Base-by-base conservation (phyloP, 495 filamentous ascomycete species). In the Podospora sp. region DNA sequence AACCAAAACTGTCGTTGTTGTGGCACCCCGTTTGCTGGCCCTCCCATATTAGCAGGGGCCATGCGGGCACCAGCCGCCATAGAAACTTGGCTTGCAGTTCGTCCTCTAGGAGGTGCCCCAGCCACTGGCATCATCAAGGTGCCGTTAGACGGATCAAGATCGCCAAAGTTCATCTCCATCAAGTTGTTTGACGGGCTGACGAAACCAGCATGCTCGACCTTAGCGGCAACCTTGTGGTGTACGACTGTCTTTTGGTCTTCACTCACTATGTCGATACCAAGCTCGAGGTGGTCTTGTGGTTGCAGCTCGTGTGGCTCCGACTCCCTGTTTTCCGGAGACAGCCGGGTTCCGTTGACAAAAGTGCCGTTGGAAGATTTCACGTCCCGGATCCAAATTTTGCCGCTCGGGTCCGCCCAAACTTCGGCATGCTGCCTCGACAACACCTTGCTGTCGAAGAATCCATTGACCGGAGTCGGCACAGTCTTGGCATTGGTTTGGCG, bases 341-440 rank as follows among this genome's bases (percentile, higher is more conserved):
- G 75, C 25, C 95, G 87, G 20, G 88, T 84, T n/a, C 92, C 93
- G 66, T 97, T 99, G 62, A 99, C 94, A 77, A 99, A 99, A 0
- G 95, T 99, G 50, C 95, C 95, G 72, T 99, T 99, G 2, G 95
- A 98, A 4, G 95, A 98, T 76, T 97, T 98, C 69, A 99, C 90
- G 79, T 99, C 95, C 36, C 93, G 88, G 71, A 99, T 98, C 88
- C 89, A 98, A 62, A 99, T 88, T 73, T 95, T 96, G 16, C 95
- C 94, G 68, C 84, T 85, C 64, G 88, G 85, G 60, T 97, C 93
- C 24, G 94, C 94, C 92, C 92, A 99, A 20, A 98, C 87, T 69
- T 99, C 95, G 18, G 95, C 95, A 79, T 99, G 95, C 77, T 97
- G 94, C 66, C 95, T 84, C 36, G 94, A 97, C 16, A 99, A 86